Evolutionary conservation across 2,329 filamentous ascomycete genomes (phyloP), one percentile per base, ranked within the genome.

Genomic region (Sclerotinia trifoliorum): DNA sequence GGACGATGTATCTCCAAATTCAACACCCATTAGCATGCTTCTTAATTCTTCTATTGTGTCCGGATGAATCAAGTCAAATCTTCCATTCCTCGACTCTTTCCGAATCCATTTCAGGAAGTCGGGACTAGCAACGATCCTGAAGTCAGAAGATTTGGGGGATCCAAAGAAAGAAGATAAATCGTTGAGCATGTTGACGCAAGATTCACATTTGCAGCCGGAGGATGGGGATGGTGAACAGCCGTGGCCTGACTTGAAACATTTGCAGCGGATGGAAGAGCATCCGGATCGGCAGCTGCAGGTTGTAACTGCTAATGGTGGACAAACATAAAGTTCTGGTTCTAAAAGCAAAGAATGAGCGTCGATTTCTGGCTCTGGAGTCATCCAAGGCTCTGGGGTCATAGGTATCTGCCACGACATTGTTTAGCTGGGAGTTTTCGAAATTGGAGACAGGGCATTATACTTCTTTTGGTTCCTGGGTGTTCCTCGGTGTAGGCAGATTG

Each of bases 31-130:
- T 29, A 66, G 10, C 64, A 66, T 66, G 7, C 54, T 39, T n/a
- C 54, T 66, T 15, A 66, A 49, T 26, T 49, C 42, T 51, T 66
- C 64, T 1, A 51, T 57, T 17, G 56, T 62, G 32, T 54, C 48
- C 5, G 29, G 21, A 48, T 62, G n/a, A 21, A 52, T 3, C 3
- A 67, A 32, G 35, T 63, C 56, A 32, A 62, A 67, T n/a, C 35
- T 51, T 32, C 65, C 65, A 15, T 39, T 46, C 19, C 56, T 55
- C 32, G 44, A 62, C 29, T 62, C 56, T 46, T 24, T 62, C 13
- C 48, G 39, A 49, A 67, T 67, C 65, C 65, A 67, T 44, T 39
- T 62, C 26, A 67, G 8, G 24, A 67, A 44, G 19, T 67, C 65
- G 6, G n/a, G 35, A 24, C 48, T 62, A 8, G 56, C 65, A 15